Conservation (phyloP, 495 filamentous ascomycete species). For the Poronia punctata region DNA sequence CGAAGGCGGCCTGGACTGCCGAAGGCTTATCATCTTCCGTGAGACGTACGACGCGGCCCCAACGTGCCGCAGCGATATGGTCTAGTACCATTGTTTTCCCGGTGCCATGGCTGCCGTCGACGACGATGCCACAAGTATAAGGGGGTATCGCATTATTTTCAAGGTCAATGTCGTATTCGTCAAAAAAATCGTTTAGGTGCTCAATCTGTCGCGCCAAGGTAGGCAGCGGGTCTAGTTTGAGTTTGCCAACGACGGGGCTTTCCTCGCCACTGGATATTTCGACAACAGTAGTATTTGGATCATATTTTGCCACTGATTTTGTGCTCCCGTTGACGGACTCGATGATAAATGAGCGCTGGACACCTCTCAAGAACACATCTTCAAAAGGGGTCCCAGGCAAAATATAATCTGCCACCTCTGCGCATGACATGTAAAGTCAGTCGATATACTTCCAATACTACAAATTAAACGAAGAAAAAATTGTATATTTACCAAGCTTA, state of each 20-base stretch:
- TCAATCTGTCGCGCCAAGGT: constrained; percentile 58
- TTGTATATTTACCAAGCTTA: constrained; percentile 38
- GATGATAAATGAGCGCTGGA: constrained; percentile 41
- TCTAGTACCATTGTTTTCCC: constrained; percentile 70
- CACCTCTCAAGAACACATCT: constrained; percentile 36
- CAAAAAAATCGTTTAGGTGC: constrained; percentile 60
- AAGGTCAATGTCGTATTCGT: constrained; percentile 43
- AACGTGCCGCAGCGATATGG: constrained; percentile 58
- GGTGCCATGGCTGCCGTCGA: constrained; percentile 78
- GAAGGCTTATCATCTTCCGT: constrained; percentile 47
- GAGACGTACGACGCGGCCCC: constrained; percentile 59
- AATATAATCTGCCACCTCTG: constrained; percentile 39
- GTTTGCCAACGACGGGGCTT: constrained; percentile 19
- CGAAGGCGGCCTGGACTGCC: constrained; percentile 62
- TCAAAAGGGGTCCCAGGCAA: constrained; percentile 44
- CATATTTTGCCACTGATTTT: constrained; percentile 31
- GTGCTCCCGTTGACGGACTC: constrained; percentile 36
- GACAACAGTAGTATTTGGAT: constrained; percentile 30
- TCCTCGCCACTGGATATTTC: constrained; percentile 25
- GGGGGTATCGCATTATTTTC: constrained; percentile 24
- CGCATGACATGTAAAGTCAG: constrained; percentile 11
- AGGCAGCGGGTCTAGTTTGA: constrained; percentile 46
- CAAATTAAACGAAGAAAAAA: not conserved
- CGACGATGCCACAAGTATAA: constrained; percentile 52
- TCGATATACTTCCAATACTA: not conserved